Base-by-base conservation (phyloP, 1,284 basidiomycete genomes). In the Ustilago bromivora region DNA sequence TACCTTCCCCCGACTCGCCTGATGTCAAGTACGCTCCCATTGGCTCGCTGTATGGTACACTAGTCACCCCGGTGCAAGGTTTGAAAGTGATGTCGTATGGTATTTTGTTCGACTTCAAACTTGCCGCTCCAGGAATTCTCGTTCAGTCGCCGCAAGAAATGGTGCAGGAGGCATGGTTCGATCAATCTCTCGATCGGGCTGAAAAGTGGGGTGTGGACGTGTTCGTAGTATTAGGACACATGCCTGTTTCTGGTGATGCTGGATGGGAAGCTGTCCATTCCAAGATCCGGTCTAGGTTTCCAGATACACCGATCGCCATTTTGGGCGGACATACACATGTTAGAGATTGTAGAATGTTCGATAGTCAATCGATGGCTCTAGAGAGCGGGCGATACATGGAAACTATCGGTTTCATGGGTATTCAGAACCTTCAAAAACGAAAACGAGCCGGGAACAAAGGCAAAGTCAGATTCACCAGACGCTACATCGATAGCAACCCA, bases 401-500 rank as follows among this genome's bases (percentile, higher is more conserved):
- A 56, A 84, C 77, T 40, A 61, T 79, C 43, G 76, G 73, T 31
- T 78, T 77, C 61, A 69, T 76, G 68, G 58, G 80, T 31, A 57
- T 79, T 54, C 78, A 78, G 38, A 63, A 80, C 40, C 66, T 78
- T 1, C 61, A 71, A 36, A 76, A 64, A 28, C 61, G 70, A 34
- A 68, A 70, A 28, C 59, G 59, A 4, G 57, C 68, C 3, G 66
- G 76, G 15, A 74, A 81, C 17, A 76, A 80, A n/a, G 63, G 67
- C 15, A 71, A 67, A 15, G 82, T 88, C 32, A 79, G 82, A 12
- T 86, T 88, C 17, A 82, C 86, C 28, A 73, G 88, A 17, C 76
- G 87, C 8, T 89, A 89, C 80, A 82, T 89, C 35, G 88, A 89
- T 63, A 86, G 86, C 31, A 89, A 88, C 76, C 84, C 86, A 4